Evolutionary conservation across 2,329 filamentous ascomycete genomes (phyloP), one percentile per base, ranked within the genome.

Genomic region (Monosporascus sp.): DNA sequence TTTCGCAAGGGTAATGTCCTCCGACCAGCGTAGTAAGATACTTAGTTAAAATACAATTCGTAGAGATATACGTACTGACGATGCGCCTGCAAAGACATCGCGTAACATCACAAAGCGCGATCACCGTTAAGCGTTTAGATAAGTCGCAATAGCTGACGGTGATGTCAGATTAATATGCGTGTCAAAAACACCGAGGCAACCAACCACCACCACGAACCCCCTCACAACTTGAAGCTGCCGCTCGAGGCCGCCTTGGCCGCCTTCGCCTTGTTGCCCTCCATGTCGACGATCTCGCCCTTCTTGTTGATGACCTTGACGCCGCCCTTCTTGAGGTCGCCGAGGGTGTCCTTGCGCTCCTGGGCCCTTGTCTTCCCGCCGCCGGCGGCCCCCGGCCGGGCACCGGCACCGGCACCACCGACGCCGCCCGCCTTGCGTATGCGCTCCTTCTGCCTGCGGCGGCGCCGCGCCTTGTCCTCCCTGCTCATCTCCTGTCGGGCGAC

Each of bases 241-340:
- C 83, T 82, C 49, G 77, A 78, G 43, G 73, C 68, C n/a, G 72
- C 68, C 66, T 75, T 78, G 37, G 70, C 72, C 45, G 72, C 76
- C 69, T 79, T 79, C 44, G 87, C 80, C 75, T 89, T 87, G 65
- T 88, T 90, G 31, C 92, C 92, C 61, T 94, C 85, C 36, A 96
- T 81, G 73, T 95, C 88, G 19, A 87, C 86, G 52, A 96, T 75
- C 70, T 92, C 87, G 50, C 93, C 93, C 77, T 90, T 92, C 73
- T 88, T 89, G 58, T 91, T 92, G 73, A 97, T 94, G 56, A 97
- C 83, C 79, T 88, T 93, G 63, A 97, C 93, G 56, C 90, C 90
- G 50, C 90, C 91, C 80, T 88, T 71, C 64, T 71, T 74, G 49
- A 76, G 69, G 49, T 78, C 73, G 6, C 69, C 73, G 49, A 80